phyloP scores from a whole-genome alignment of 2,329 filamentous ascomycete species.

The Colletotrichum cordylinicola region DNA sequence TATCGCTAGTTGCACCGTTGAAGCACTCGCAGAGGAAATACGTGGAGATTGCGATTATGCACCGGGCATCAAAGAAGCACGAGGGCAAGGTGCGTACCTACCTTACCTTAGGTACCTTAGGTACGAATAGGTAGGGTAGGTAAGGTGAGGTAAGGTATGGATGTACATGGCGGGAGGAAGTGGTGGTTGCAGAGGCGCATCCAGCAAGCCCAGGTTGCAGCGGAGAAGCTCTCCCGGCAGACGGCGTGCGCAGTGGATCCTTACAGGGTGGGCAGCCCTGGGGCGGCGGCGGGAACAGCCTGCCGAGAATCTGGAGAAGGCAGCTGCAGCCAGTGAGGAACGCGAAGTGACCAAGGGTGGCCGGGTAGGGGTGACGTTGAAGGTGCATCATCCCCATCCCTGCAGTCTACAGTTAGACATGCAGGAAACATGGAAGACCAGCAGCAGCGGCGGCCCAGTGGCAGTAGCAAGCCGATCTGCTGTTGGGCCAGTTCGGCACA shows the following conservation, averaged over 20 bases:
- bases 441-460: background rate
- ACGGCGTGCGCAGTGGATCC: constrained; percentile 12
- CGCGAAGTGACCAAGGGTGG: background rate
- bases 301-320: constrained; percentile 1
- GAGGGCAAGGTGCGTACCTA: background rate
- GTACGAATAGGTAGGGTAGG: background rate
- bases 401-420: background rate
- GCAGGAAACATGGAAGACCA: background rate
- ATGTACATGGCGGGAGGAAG: background rate
- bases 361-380: background rate
- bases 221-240: constrained; percentile 2
- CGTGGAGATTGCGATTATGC: background rate
- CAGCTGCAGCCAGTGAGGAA: background rate
- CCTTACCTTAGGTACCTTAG: no score
- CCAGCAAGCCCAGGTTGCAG: background rate
- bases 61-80: background rate
- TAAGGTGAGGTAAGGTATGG: background rate
- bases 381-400: background rate
- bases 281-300: constrained; percentile 1
- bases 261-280: background rate
- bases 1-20: background rate
- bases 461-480: background rate
- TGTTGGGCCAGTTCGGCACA: background rate
- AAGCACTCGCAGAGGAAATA: background rate
- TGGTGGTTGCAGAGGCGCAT: background rate